These are phyloP conservation scores for Tetrapyrgos nigripes DNA, from an alignment of 1,284 basidiomycete genomes.

Conservation along the genomic window DNA sequence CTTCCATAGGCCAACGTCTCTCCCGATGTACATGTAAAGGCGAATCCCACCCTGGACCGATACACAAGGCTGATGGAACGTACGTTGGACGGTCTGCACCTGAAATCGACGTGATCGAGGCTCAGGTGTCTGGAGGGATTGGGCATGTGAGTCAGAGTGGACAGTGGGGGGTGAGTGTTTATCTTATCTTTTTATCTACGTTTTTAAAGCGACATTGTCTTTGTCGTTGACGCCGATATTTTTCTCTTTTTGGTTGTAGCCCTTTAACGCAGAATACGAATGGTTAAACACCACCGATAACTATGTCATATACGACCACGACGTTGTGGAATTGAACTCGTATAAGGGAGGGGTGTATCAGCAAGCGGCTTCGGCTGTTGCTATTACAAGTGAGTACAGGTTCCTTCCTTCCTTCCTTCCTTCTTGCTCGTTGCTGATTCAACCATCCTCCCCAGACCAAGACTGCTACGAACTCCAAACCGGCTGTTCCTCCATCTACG, in stretches of 20 bases:
- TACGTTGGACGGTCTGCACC: background rate
- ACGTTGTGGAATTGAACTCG: conserved; percentile 54
- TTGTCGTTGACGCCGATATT: conserved; percentile 26
- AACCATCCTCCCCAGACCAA: conserved; percentile 27
- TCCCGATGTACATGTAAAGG: conserved; percentile 66
- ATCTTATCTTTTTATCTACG: background rate
- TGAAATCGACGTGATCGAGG: conserved; percentile 2
- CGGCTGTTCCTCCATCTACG: conserved; percentile 17
- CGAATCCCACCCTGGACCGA: conserved; percentile 56
- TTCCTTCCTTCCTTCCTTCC: background rate
- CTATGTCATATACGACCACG: conserved; percentile 52
- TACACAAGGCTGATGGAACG: conserved; percentile 2
- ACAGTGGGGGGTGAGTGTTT: conserved; percentile 66
- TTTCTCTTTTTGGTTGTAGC: conserved; percentile 52
- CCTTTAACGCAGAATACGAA: conserved; percentile 55
- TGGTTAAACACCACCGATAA: conserved; percentile 51
- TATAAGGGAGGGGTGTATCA: conserved; percentile 66
- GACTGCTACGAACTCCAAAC: conserved; percentile 17
- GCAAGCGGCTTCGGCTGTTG: conserved; percentile 66
- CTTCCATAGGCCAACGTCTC: conserved; percentile 52
- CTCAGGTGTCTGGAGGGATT: conserved; percentile 5
- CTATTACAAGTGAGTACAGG: conserved; percentile 38
- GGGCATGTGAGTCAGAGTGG: conserved; percentile 64
- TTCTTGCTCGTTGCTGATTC: background rate
- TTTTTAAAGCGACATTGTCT: background rate